These are phyloP conservation scores for Aspergillus sclerotialis DNA, from an alignment of 2,329 filamentous ascomycete species.

Conservation along the genomic window DNA sequence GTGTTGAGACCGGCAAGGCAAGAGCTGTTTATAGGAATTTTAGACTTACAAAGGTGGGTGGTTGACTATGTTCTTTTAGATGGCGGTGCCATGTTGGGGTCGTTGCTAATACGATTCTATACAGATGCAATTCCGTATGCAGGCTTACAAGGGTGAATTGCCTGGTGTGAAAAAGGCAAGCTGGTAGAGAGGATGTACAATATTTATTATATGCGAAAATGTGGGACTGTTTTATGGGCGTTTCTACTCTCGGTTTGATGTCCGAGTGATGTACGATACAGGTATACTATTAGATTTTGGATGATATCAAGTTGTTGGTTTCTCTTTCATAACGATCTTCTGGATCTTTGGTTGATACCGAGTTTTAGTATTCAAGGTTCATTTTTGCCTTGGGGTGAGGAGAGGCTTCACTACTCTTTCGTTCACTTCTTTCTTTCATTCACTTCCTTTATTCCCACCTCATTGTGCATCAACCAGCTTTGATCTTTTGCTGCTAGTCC, in stretches of 20 bases:
- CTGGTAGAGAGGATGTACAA: constrained; percentile 57
- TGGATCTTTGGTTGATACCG: neutral
- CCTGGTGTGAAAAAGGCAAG: constrained; percentile 94
- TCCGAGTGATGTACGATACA: constrained; percentile 11
- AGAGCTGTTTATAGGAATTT: constrained; percentile 91
- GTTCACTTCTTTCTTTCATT: no score
- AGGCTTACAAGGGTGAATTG: constrained; percentile 76
- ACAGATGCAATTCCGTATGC: constrained; percentile 87
- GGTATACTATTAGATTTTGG: neutral
- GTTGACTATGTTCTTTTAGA: neutral
- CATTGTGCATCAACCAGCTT: no score
- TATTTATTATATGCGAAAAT: constrained; percentile 1
- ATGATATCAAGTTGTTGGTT: no score
- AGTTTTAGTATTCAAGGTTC: no score
- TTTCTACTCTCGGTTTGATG: constrained; percentile 13
- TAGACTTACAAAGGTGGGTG: constrained; percentile 79
- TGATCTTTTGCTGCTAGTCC: no score
- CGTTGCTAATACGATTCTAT: constrained; percentile 2
- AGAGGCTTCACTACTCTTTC: no score
- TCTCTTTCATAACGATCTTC: constrained; percentile 6
- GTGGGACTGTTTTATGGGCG: constrained; percentile 11
- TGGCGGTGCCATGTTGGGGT: neutral
- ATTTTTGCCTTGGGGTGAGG: no score
- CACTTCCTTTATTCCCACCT: no score
- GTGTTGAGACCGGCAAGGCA: constrained; percentile 83